phyloP scores from a whole-genome alignment of 352 stramenopile species.

The Pythium chondricola region DNA sequence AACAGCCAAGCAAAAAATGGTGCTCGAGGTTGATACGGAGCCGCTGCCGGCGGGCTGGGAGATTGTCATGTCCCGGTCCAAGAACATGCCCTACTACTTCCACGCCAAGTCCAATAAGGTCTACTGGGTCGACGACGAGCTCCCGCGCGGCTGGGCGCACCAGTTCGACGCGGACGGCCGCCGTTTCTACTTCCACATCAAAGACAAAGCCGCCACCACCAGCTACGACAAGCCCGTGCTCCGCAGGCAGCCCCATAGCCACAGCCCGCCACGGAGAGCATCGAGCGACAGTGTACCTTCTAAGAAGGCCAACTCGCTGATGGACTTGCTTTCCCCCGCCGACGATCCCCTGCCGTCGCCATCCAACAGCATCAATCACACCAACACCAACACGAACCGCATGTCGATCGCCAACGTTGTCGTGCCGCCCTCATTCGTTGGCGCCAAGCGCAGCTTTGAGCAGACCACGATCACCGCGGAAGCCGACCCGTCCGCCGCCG shows the following conservation, averaged over 20 bases:
- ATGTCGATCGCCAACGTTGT: slow-evolving; percentile 46
- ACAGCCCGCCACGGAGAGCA: too few species aligned
- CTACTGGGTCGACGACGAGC: slow-evolving; percentile 79
- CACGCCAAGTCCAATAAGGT: slow-evolving; percentile 68
- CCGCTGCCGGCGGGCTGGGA: slow-evolving; percentile 67
- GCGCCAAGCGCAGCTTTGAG: slow-evolving; percentile 48
- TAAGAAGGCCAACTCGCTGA: slow-evolving; percentile 79
- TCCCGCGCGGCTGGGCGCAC: slow-evolving; percentile 74
- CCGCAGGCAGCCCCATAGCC: not conserved
- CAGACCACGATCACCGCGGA: slow-evolving; percentile 49
- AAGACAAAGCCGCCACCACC: slow-evolving; percentile 56
- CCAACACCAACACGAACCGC: not conserved
- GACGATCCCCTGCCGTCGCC: not conserved
- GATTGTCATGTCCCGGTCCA: slow-evolving; percentile 71
- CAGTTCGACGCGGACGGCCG: slow-evolving; percentile 62
- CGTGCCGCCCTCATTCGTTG: too few species aligned
- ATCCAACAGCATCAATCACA: not conserved
- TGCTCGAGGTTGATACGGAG: slow-evolving; percentile 49
- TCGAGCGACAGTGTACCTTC: too few species aligned
- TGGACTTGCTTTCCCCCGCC: slow-evolving; percentile 61
- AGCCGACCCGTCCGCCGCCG: slow-evolving; percentile 58
- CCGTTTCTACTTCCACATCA: slow-evolving; percentile 73
- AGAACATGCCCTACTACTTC: slow-evolving; percentile 85
- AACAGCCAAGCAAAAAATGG: slow-evolving; percentile 15
- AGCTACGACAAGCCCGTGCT: slow-evolving; percentile 74